Percentiles rank a stretch among this genome's conserved stretches.
Conservation (phyloP, 768 basidiomycete genomes). For the Pleurotus salmoneostramineus region DNA sequence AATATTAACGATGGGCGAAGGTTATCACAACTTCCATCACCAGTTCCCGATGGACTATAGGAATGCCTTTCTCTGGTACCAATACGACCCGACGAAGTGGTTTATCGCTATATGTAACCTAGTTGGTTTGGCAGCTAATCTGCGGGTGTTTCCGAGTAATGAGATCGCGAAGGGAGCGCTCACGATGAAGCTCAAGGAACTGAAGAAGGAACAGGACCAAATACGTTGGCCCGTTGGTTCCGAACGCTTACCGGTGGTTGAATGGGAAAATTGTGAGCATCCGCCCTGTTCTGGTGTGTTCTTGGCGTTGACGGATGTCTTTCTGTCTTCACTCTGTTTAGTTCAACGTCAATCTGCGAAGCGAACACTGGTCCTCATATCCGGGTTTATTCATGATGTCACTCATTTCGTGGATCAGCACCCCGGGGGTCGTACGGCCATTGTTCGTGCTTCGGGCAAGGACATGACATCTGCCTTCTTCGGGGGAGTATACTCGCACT, state of each 20-base stretch:
- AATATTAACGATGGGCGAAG: conserved; percentile 81
- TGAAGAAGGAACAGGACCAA: conserved; percentile 60
- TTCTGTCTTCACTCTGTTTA: conserved; percentile 18
- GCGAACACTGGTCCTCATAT: conserved; percentile 65
- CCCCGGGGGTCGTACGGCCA: conserved; percentile 68
- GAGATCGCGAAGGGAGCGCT: conserved; percentile 81
- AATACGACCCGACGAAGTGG: conserved; percentile 95
- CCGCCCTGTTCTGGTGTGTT: neutral
- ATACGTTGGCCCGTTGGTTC: conserved; percentile 56
- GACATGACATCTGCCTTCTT: conserved; percentile 85
- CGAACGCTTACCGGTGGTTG: conserved; percentile 67
- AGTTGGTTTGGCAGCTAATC: conserved; percentile 73
- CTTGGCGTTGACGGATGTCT: neutral
- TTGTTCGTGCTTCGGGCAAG: conserved; percentile 64
- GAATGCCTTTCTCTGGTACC: conserved; percentile 77
- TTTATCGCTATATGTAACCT: conserved; percentile 69
- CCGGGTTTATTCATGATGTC: conserved; percentile 87
- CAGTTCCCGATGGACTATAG: conserved; percentile 88
- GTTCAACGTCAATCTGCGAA: conserved; percentile 66
- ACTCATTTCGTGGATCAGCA: conserved; percentile 70
- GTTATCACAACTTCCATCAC: conserved; percentile 89
- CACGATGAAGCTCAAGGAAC: conserved; percentile 78
- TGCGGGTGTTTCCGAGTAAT: conserved; percentile 84
- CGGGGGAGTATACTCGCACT: conserved; percentile 81
- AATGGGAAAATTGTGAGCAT: conserved; percentile 76